These are phyloP conservation scores for Leishmania tropica DNA, from an alignment of 208 protist species.

Conservation along the genomic window DNA sequence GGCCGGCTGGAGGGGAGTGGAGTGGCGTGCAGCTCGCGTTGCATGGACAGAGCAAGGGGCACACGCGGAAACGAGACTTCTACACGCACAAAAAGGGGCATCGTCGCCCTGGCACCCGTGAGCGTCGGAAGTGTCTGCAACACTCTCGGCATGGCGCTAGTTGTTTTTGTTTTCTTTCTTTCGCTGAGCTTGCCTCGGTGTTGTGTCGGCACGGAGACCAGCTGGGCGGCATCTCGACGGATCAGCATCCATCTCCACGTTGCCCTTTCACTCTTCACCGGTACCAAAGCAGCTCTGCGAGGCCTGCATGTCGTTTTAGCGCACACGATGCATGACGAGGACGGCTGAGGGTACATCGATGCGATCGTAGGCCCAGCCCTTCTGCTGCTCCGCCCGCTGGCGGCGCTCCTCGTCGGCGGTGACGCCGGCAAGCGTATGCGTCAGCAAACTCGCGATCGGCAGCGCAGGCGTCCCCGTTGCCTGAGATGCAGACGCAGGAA, in stretches of 20 bases:
- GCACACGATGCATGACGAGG: constrained; percentile 29
- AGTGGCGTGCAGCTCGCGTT: neutral
- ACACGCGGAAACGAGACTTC: neutral
- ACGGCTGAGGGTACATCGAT: constrained; percentile 50
- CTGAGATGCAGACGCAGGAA: neutral
- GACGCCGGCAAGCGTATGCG: constrained; percentile 55
- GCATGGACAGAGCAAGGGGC: neutral
- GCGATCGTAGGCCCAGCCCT: constrained; percentile 45
- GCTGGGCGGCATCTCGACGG: neutral
- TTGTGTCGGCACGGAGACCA: neutral
- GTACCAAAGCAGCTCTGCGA: constrained; percentile 1
- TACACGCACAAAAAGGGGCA: neutral
- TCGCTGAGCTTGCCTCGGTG: neutral
- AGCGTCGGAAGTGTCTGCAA: neutral
- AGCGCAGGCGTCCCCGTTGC: neutral
- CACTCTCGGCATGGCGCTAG: neutral
- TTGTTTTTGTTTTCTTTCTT: neutral
- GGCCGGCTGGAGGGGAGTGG: neutral
- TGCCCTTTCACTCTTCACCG: neutral
- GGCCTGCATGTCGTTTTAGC: neutral
- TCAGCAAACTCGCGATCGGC: constrained; percentile 66
- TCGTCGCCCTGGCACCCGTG: neutral
- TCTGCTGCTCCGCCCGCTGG: constrained; percentile 24
- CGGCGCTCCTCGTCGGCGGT: constrained; percentile 66
- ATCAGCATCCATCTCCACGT: neutral